Percentiles rank a stretch among this genome's conserved stretches.
Evolutionary conservation across 1,284 basidiomycete species (phyloP).

Genomic region (Amylostereum areolatum): DNA sequence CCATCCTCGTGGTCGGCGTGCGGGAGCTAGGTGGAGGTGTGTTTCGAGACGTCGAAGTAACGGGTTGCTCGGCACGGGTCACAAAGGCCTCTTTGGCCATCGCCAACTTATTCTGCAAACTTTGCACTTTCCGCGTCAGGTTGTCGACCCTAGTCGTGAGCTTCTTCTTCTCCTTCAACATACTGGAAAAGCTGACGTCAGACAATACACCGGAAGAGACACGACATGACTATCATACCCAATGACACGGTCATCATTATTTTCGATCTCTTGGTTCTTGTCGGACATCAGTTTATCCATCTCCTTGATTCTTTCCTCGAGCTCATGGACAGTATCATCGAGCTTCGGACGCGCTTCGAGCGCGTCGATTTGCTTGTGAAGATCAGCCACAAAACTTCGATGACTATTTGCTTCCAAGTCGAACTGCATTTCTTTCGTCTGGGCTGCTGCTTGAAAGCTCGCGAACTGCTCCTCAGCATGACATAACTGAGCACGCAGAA

Average conservation of each 20-base stretch:
- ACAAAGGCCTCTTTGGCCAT: conserved; percentile 35
- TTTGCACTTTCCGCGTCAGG: conserved; percentile 64
- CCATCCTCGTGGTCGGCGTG: neutral
- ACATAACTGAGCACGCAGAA: conserved; percentile 43
- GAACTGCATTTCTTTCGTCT: conserved; percentile 58
- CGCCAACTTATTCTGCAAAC: conserved; percentile 58
- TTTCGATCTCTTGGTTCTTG: conserved; percentile 75
- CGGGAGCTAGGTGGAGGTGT: conserved; percentile 4
- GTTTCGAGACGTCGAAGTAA: conserved; percentile 11
- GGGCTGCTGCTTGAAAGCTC: conserved; percentile 49
- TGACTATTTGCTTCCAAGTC: conserved; percentile 57
- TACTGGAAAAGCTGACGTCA: conserved; percentile 31
- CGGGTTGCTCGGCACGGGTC: conserved; percentile 12
- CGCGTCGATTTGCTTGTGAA: conserved; percentile 49
- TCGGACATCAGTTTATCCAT: conserved; percentile 63
- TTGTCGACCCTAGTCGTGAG: conserved; percentile 60
- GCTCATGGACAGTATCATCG: conserved; percentile 46
- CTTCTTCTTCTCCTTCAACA: conserved; percentile 75
- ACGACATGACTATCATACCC: conserved; percentile 44
- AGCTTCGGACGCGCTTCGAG: conserved; percentile 50
- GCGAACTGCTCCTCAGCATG: conserved; percentile 36
- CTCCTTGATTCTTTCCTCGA: conserved; percentile 63
- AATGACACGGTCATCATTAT: conserved; percentile 72
- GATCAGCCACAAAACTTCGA: conserved; percentile 50
- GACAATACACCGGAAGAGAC: conserved; percentile 2